A percentile compares a stretch with the other conserved stretches of the same genome.
These are phyloP conservation scores for Xylaria palmicola DNA, from an alignment of 495 filamentous ascomycete species.

Conservation along the genomic window DNA sequence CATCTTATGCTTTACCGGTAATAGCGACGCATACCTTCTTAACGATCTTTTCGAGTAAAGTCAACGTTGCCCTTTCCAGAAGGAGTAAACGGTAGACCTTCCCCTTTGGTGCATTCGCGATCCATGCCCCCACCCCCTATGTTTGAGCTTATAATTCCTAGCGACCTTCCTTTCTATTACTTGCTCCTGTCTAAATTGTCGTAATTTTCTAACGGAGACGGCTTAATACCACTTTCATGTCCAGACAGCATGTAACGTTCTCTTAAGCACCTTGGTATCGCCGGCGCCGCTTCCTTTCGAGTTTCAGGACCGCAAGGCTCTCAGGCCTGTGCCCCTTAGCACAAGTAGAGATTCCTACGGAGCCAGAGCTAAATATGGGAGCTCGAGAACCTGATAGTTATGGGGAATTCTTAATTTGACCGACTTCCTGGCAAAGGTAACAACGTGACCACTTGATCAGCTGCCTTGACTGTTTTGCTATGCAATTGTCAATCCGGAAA, in stretches of 20 bases:
- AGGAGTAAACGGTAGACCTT: constrained; percentile 8
- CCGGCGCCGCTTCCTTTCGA: constrained; percentile 6
- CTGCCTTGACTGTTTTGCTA: constrained; percentile 5
- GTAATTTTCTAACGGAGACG: constrained; percentile 8
- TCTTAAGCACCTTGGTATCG: constrained; percentile 6
- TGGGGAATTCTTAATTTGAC: constrained; percentile 6
- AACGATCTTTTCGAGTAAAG: constrained; percentile 1
- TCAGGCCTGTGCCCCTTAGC: not conserved
- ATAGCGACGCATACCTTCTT: constrained; percentile 7
- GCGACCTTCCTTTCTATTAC: constrained; percentile 6
- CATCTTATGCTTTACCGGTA: constrained; percentile 1
- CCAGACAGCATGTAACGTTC: constrained; percentile 11
- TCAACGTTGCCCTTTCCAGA: constrained; percentile 2
- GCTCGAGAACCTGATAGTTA: constrained; percentile 9
- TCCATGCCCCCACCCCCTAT: constrained; percentile 7
- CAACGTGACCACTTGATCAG: constrained; percentile 8
- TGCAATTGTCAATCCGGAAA: constrained; percentile 2
- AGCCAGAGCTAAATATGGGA: constrained; percentile 10
- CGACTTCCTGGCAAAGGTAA: constrained; percentile 5
- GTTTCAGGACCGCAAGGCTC: constrained; percentile 4
- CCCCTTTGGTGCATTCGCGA: constrained; percentile 11
- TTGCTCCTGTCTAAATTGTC: constrained; percentile 4
- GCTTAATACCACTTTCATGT: constrained; percentile 9
- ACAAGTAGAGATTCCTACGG: constrained; percentile 5
- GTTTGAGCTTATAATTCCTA: constrained; percentile 4